Evolutionary conservation across 2,329 filamentous ascomycete genomes (phyloP), one percentile per base, ranked within the genome.

Genomic region (Colletotrichum sp.): DNA sequence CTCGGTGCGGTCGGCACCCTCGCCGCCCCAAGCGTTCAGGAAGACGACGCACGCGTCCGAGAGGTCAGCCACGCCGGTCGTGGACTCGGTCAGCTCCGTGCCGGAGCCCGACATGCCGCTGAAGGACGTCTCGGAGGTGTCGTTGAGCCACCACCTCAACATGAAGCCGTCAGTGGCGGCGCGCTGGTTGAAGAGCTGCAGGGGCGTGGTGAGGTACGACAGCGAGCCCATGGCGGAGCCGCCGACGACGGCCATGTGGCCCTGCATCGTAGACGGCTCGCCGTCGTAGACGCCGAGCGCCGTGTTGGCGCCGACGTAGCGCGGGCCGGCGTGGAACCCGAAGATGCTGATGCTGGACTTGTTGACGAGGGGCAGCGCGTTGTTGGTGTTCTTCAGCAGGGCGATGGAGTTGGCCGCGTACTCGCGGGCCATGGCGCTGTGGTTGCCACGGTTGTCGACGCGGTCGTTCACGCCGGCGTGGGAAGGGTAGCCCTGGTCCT

Each of bases 371-470:
- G 94, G 94, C 1, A 96, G 85, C 0, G 92, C 81, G 12, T 86
- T 85, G 43, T 89, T 88, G 10, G 94, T 89, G 77, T 96, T 96
- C 84, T 95, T 95, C 58, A 96, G 85, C 18, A 96, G 86, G 2
- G 95, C 93, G 16, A 94, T 92, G 4, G 91, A 91, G 12, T 89
- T 86, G 0, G 89, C 87, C 2, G 86, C 82, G 1, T 87, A 82
- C 72, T 88, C 84, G 4, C 88, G 85, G 1, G 88, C 90, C 1
- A 91, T 78, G 6, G 81, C 79, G 24, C 85, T 84, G 76, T 91
- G 89, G 76, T 90, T 85, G 3, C 81, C 87, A 72, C 90, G 90
- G 0, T 91, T 91, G 61, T 93, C 86, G 74, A 96, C 90, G 78
- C 91, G 95, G 76, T 91, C 89, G 5, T 56, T 55, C 3, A 58